Base-by-base conservation (phyloP, 305 asterid genomes). In the Nicotiana rustica region DNA sequence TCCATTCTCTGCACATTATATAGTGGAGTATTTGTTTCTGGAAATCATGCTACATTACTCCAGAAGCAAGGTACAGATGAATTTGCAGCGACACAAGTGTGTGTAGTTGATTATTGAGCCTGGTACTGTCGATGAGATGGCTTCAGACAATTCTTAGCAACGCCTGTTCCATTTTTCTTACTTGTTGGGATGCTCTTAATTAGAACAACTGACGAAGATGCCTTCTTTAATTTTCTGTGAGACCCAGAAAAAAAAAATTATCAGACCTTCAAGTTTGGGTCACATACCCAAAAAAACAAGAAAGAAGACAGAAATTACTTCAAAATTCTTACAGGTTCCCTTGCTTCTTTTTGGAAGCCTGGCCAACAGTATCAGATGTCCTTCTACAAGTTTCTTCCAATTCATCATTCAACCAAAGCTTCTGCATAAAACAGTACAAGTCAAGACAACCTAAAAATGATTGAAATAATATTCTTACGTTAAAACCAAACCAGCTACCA, bases 171-270 rank as follows among this genome's bases (percentile, higher is more conserved):
- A 56, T 25, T 86, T 86, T 89, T 91, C 89, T 84, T 91, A 76
- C 91, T 80, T 41, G 85, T 77, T 19, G 92, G 91, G 62, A 91
- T 87, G 89, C 89, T 89, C 85, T 92, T 92, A 36, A 89, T 89
- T 75, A 89, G 94, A 77, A 93, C 31, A 61, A 91, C 93, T 25
- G 96, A 89, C 10, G 94, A 83, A 89, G 84, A 84, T 83, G 90
- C 90, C 70, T 83, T 86, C 79, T 82, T 86, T 69, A 79, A 57
- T 44, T 81, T 77, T 86, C 94, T 91, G 89, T 73, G 73, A 18
- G 73, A 47, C 49, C 84, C 66, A 82, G 47, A 71, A 66, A 77
- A 73, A 2, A 9, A 19, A 1, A 59, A 19, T 36, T 78, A 65
- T 57, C 19, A 55, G 76, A 82, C 8, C 44, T 86, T 25, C 15